phyloP scores from a whole-genome alignment of 1,139 yeast species.

The Taphrina pruni region DNA sequence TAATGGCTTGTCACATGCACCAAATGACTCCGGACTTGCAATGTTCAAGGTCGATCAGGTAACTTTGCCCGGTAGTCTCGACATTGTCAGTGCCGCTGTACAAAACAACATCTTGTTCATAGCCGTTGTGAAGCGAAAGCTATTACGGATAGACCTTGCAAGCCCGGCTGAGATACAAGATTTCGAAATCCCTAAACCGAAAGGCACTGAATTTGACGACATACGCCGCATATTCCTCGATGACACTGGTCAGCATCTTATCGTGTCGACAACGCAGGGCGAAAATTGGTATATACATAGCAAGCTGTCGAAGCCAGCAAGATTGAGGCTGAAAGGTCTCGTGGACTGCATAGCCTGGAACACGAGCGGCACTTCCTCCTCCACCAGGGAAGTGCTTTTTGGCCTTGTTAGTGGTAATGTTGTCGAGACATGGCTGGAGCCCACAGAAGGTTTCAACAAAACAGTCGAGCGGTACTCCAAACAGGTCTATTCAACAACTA shows the following conservation, averaged over 20 bases:
- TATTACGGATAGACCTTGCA: slow-evolving; percentile 33
- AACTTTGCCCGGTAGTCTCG: slow-evolving; percentile 32
- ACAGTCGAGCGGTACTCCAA: slow-evolving; percentile 28
- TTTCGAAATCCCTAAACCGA: slow-evolving; percentile 45
- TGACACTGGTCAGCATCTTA: slow-evolving; percentile 59
- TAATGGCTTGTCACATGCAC: not conserved
- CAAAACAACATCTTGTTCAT: slow-evolving; percentile 32
- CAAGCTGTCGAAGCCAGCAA: slow-evolving; percentile 53
- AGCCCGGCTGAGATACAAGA: slow-evolving; percentile 36
- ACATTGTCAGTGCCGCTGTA: slow-evolving; percentile 26
- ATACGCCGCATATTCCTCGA: slow-evolving; percentile 57
- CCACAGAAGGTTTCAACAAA: slow-evolving; percentile 33
- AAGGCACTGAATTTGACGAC: slow-evolving; percentile 49
- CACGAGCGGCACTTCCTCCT: slow-evolving; percentile 10
- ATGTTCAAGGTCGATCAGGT: slow-evolving; percentile 37
- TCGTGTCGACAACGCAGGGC: slow-evolving; percentile 57
- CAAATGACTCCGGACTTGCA: slow-evolving; percentile 10
- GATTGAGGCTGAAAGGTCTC: slow-evolving; percentile 56
- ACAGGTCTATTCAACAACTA: slow-evolving; percentile 17
- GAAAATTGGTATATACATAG: slow-evolving; percentile 58
- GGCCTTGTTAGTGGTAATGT: slow-evolving; percentile 20
- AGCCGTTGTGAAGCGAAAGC: slow-evolving; percentile 35
- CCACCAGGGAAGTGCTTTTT: slow-evolving; percentile 29
- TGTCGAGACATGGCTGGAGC: slow-evolving; percentile 31
- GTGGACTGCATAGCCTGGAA: slow-evolving; percentile 35